Evolutionary conservation across 2,329 filamentous ascomycete species (phyloP).

Genomic region (Xylariaceae sp.): DNA sequence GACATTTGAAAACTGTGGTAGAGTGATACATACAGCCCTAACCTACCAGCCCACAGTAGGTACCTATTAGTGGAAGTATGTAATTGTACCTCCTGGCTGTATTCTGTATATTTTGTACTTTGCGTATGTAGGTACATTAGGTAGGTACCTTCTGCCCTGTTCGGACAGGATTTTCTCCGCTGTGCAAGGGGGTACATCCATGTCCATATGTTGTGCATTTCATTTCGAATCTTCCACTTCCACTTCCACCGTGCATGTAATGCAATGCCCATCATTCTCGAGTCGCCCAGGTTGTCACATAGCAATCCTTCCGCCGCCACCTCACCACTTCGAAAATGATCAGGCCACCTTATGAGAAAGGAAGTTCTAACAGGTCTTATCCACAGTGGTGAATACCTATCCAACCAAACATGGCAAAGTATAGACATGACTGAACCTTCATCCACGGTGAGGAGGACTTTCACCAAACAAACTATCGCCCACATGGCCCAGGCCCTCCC

Average conservation of each 20-base stretch:
- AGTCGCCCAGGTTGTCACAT: constrained; percentile 14
- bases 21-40: too few species aligned
- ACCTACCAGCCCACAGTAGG: too few species aligned
- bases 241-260: not conserved
- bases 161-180: not conserved
- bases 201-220: constrained; percentile 6
- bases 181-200: not conserved
- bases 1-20: too few species aligned
- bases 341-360: constrained; percentile 3
- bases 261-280: constrained; percentile 15
- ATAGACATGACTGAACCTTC: constrained; percentile 12
- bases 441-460: constrained; percentile 5
- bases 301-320: constrained; percentile 21
- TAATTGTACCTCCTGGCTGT: too few species aligned
- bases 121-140: too few species aligned
- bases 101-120: too few species aligned
- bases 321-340: constrained; percentile 7
- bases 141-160: too few species aligned
- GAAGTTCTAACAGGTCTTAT: constrained; percentile 9
- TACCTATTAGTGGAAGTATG: too few species aligned
- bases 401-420: constrained; percentile 11
- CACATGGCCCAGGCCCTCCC: constrained; percentile 4
- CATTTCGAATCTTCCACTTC: not conserved
- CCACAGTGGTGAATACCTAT: constrained; percentile 9
- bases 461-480: constrained; percentile 9